Percentiles rank a stretch among this genome's conserved stretches.
Conservation (phyloP, 768 basidiomycete species). For the Sistotremastrum niveocremeum region DNA sequence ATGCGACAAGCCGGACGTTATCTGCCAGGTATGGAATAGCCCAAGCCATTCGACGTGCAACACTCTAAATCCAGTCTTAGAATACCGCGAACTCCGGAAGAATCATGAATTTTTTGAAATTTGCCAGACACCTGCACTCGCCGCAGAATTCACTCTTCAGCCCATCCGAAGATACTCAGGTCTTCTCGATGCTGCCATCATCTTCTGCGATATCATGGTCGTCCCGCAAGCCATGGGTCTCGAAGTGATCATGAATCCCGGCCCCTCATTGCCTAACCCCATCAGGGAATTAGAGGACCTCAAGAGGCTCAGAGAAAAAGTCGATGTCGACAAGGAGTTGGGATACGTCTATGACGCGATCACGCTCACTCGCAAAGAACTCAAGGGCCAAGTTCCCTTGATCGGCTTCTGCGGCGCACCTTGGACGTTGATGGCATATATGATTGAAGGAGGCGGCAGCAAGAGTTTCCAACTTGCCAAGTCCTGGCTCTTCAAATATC, state of each 20-base stretch:
- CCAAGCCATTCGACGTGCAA: constrained; percentile 1
- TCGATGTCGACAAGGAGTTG: constrained; percentile 74
- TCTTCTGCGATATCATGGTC: constrained; percentile 97
- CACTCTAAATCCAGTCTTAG: constrained; percentile 27
- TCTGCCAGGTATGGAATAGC: constrained; percentile 59
- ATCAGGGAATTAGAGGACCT: constrained; percentile 68
- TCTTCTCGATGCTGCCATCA: constrained; percentile 89
- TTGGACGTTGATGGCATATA: constrained; percentile 97
- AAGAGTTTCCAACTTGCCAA: constrained; percentile 87
- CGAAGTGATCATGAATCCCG: constrained; percentile 89
- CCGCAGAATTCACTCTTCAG: constrained; percentile 82
- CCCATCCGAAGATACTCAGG: constrained; percentile 82
- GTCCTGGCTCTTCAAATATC: constrained; percentile 87
- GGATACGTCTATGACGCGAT: constrained; percentile 91
- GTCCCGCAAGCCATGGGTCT: constrained; percentile 97
- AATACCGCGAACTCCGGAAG: constrained; percentile 80
- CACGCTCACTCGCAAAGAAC: constrained; percentile 62
- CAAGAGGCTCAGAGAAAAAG: constrained; percentile 38
- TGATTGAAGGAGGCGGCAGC: constrained; percentile 93
- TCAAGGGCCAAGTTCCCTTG: constrained; percentile 83
- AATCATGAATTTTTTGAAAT: constrained; percentile 90
- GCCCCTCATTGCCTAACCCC: constrained; percentile 79
- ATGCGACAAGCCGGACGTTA: constrained; percentile 97
- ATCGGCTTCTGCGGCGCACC: constrained; percentile 97
- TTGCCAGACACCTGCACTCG: constrained; percentile 83